Conservation (phyloP, 2,329 filamentous ascomycete species). For the Tolypocladium paradoxum region DNA sequence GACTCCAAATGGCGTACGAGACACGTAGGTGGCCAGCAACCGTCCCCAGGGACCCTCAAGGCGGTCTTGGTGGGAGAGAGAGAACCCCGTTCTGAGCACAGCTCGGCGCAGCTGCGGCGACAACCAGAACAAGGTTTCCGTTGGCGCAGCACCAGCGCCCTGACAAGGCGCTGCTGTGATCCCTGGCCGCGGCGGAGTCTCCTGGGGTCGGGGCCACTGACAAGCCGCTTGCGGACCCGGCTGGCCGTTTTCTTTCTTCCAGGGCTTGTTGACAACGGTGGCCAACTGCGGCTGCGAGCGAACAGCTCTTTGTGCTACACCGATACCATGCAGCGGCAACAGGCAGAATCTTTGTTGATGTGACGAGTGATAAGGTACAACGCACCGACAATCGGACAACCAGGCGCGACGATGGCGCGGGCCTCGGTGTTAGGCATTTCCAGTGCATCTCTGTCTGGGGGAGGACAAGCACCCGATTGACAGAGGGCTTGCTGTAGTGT, state of each 20-base stretch:
- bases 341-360: not conserved
- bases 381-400: not conserved
- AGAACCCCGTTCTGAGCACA: not conserved
- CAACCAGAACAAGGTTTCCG: not conserved
- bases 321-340: not conserved
- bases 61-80: not conserved
- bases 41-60: too few species aligned
- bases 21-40: too few species aligned
- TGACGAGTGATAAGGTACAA: not conserved
- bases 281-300: not conserved
- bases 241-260: not conserved
- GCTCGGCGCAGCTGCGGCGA: too few species aligned
- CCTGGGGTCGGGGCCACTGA: not conserved
- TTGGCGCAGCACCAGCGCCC: not conserved
- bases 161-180: not conserved
- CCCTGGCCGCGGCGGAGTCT: not conserved
- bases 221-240: not conserved
- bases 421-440: not conserved
- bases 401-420: not conserved
- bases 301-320: not conserved
- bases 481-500: not conserved
- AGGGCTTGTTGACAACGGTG: not conserved
- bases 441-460: not conserved
- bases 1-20: not conserved
- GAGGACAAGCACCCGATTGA: not conserved